These are phyloP conservation scores for Isabelozyma pseudorhagii DNA, from an alignment of 805 yeast species.

Conservation along the genomic window DNA sequence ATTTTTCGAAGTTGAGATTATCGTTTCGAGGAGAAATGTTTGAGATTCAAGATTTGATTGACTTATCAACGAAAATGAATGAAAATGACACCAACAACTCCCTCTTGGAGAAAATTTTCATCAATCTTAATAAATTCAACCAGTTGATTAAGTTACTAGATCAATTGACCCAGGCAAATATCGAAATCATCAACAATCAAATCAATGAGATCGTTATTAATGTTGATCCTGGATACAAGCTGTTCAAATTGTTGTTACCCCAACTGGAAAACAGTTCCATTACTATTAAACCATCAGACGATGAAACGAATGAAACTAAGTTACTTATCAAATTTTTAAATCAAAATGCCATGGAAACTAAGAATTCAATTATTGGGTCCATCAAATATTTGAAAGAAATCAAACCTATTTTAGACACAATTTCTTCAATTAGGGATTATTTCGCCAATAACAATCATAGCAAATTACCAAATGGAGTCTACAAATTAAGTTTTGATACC, in stretches of 20 bases:
- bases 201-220: slow-evolving; percentile 25
- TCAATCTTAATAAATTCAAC: slow-evolving; percentile 26
- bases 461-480: slow-evolving; percentile 28
- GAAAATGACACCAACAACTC: slow-evolving; percentile 10
- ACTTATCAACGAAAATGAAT: slow-evolving; percentile 20
- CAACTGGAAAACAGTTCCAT: slow-evolving; percentile 8
- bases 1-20: slow-evolving; percentile 18
- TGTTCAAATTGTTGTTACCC: slow-evolving; percentile 16
- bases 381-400: slow-evolving; percentile 31
- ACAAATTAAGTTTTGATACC: slow-evolving; percentile 28
- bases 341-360: slow-evolving; percentile 6
- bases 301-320: slow-evolving; percentile 9
- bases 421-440: slow-evolving; percentile 12
- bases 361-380: slow-evolving; percentile 25
- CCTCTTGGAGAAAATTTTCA: slow-evolving; percentile 24
- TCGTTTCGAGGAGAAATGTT: slow-evolving; percentile 20
- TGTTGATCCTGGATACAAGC: slow-evolving; percentile 20
- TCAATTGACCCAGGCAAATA: slow-evolving; percentile 26
- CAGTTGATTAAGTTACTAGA: slow-evolving; percentile 30
- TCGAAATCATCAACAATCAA: slow-evolving; percentile 23
- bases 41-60: slow-evolving; percentile 25
- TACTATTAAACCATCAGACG: neutral
- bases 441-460: slow-evolving; percentile 7
- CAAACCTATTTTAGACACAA: slow-evolving; percentile 25
- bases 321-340: slow-evolving; percentile 11